Evolutionary conservation across 148 eudicot genomes (phyloP), one percentile per base, ranked within the genome.

Genomic region (Tetragonia tetragonoides): DNA sequence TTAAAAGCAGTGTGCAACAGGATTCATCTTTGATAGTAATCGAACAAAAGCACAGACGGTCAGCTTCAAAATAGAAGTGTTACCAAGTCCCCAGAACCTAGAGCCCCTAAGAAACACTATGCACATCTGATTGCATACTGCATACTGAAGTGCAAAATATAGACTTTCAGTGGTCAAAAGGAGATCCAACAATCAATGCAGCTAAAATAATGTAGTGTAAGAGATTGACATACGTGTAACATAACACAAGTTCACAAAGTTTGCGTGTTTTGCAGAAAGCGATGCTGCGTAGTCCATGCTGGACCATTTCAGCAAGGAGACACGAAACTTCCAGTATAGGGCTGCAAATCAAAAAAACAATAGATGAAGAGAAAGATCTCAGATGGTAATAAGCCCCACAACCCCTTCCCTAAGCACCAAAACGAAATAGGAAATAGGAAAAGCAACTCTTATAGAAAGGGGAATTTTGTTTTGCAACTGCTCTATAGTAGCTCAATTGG

Each of bases 181-280:
- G 44, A 76, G 28, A 77, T 10, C 39, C 47, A 39, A 57, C 28
- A 41, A 42, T 38, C 34, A 46, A 16, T 3, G 34, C 9, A 5
- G 72, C 20, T 6, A 72, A 15, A 34, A 28, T 37, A 8, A 66
- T n/a, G 65, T 54, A 73, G 40, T n/a, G 69, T 23, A 23, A 6
- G 39, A 77, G 74, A 65, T 15, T 80, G 68, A 91, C 97, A 59
- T 91, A 95, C 99, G 97, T 89, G 81, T 95, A 87, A 76, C 84
- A 91, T 68, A 95, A 86, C 61, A 95, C 99, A 81, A 95, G 93
- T 82, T 95, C 99, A 80, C 97, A 93, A 77, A 95, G 97, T 82
- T 93, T 95, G 70, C 97, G 97, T 72, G 97, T 88, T 88, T 93
- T 93, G 90, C 99, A 95, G 77, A 95, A 95, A 74, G 97, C 90